Evolutionary conservation across 306 rosid genomes (phyloP).

Genomic region (Crotalaria pallida): DNA sequence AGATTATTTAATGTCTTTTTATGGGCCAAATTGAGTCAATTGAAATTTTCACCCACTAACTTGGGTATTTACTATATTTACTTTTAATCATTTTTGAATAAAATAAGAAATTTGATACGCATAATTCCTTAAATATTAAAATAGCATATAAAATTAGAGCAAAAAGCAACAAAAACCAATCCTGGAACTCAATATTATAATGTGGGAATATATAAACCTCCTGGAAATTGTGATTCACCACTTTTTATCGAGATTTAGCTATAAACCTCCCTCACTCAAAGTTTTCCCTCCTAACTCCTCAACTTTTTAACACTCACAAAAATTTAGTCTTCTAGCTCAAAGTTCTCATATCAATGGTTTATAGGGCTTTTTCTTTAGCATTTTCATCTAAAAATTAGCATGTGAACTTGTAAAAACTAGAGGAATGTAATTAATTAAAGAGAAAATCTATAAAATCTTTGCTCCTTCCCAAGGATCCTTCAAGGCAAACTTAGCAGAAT

Average conservation of each 20-base stretch:
- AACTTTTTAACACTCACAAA: background rate
- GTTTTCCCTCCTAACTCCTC: background rate
- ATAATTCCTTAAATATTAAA: background rate
- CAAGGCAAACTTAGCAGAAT: background rate
- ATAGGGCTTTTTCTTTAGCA: background rate
- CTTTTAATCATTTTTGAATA: too few relatives aligned
- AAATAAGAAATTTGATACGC: background rate
- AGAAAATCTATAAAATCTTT: background rate
- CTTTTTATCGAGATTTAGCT: too few relatives aligned
- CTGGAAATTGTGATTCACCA: background rate
- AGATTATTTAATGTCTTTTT: too few relatives aligned
- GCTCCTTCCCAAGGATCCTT: background rate
- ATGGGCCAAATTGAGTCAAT: too few relatives aligned
- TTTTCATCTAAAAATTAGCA: background rate
- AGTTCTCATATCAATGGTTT: background rate
- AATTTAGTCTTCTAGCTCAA: background rate
- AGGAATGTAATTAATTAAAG: background rate
- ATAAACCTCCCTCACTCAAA: background rate
- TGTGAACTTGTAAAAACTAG: background rate
- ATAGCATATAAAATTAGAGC: background rate
- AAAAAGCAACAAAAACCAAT: background rate
- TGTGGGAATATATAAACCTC: background rate
- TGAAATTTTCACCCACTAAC: too few relatives aligned
- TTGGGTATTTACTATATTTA: too few relatives aligned
- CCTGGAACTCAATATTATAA: background rate